Conservation (phyloP, 495 filamentous ascomycete species). For the Xylaria longipes region DNA sequence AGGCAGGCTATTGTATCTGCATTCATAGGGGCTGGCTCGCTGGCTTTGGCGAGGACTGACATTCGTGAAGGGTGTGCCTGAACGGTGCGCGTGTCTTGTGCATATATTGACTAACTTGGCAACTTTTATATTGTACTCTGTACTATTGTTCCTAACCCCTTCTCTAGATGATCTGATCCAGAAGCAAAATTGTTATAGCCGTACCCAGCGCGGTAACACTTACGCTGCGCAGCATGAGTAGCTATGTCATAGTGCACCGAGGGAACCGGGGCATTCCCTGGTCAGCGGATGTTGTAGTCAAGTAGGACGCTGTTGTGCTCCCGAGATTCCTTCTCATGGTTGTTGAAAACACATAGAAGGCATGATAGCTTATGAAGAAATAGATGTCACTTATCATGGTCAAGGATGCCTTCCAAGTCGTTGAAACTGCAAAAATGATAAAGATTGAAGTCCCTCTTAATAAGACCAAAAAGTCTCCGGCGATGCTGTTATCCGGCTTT, state of each 20-base stretch:
- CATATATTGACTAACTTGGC: neutral
- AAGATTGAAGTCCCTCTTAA: neutral
- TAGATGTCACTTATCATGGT: neutral
- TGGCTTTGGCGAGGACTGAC: neutral
- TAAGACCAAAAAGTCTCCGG: neutral
- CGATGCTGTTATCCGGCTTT: neutral
- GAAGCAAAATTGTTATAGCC: neutral
- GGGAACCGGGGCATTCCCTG: neutral
- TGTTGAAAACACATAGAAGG: neutral
- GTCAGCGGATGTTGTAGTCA: neutral
- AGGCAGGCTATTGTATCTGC: neutral
- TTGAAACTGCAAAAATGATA: neutral
- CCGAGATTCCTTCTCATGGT: neutral
- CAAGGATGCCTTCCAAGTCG: neutral
- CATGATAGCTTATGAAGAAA: neutral
- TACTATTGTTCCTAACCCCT: neutral
- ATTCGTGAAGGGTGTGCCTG: neutral
- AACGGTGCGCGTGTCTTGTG: neutral
- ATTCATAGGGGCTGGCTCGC: neutral
- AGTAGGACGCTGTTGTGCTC: neutral
- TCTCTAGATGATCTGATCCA: neutral
- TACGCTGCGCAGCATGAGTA: neutral
- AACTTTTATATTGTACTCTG: neutral
- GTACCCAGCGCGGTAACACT: neutral
- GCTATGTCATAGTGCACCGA: conserved; percentile 8